Base-by-base conservation (phyloP, 352 stramenopile species). In the Phytopythium sindhum region DNA sequence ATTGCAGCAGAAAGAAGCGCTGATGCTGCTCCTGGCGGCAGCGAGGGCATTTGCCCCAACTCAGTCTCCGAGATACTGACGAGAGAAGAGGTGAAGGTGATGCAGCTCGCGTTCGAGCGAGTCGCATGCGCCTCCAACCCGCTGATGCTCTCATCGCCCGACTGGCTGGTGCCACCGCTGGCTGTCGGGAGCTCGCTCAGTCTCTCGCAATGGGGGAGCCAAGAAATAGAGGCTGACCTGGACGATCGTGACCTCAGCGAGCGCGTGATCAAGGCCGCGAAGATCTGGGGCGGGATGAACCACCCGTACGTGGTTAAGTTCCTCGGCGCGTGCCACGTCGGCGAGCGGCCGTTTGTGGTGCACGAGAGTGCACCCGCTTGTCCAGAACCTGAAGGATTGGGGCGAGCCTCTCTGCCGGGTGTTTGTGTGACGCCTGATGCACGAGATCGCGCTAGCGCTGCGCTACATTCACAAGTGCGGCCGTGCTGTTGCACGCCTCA, bases 291-390 rank as follows among this genome's bases (percentile, higher is more conserved):
- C 19, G 33, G 37, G 54, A 11, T 60, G 35, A 24, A 31, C 1
- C 35, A 60, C 11, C 31, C 54, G 35, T 35, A 50, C 21, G 28
- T 61, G 23, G 35, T 51, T 17, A 39, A 42, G 23, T 42, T 61
- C 35, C 37, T 61, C 28, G 56, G 56, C 15, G 56, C 56, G 1
- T 61, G 56, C 41, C 56, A 61, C 28, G 41, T 61, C 6, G 56
- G 56, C 2, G 39, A 33, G 2, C 6, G 19, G 7, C 9, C 15
- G 21, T 61, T 61, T 21, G n/a, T 41, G 17, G 7, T 39, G 0
- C 56, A 61, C 8, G 56, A 53, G 28, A 60, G 8, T 35, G 14
- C 50, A 41, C 14, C 50, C 50, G 26, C 17, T 56, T 19, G 12
- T 24, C 12, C 50, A 56, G 52, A 58, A 23, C 31, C 31, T 39